phyloP scores from a whole-genome alignment of 306 rosid genomes.

The Quillaja saponaria region DNA sequence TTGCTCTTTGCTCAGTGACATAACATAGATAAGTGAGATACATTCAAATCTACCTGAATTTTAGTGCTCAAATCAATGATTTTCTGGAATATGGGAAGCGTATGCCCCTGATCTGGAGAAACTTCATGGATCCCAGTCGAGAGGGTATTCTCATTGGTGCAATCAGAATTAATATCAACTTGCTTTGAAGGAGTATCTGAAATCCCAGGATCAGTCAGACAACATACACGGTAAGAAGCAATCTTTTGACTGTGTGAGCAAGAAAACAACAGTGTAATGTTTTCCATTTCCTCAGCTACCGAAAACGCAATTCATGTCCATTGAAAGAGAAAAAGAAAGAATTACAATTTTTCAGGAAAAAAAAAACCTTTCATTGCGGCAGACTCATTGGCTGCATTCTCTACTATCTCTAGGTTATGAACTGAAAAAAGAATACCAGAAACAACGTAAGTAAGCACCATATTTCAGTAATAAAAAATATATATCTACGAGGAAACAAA shows the following conservation, averaged over 20 bases:
- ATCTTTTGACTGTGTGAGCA: not conserved
- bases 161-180: conserved; percentile 38
- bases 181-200: conserved; percentile 39
- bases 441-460: not conserved
- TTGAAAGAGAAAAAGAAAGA: not conserved
- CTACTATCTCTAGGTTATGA: conserved; percentile 15
- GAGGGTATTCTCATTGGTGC: conserved; percentile 42
- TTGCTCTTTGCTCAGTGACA: too few relatives aligned
- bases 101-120: conserved; percentile 57
- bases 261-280: not conserved
- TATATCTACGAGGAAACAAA: too few relatives aligned
- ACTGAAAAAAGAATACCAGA: not conserved
- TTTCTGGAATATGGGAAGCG: conserved; percentile 81
- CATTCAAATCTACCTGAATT: conserved; percentile 54
- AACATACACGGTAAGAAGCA: not conserved
- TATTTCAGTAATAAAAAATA: not conserved
- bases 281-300: not conserved
- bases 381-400: not conserved
- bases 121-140: conserved; percentile 55
- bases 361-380: not conserved
- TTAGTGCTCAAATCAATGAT: conserved; percentile 57
- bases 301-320: not conserved
- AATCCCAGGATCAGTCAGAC: not conserved
- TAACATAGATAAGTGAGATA: too few relatives aligned
- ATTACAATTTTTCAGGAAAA: not conserved